A percentile compares a stretch with the other conserved stretches of the same genome.
Conservation (phyloP, 257 asterid genomes). For the Solanum pinnatisectum region DNA sequence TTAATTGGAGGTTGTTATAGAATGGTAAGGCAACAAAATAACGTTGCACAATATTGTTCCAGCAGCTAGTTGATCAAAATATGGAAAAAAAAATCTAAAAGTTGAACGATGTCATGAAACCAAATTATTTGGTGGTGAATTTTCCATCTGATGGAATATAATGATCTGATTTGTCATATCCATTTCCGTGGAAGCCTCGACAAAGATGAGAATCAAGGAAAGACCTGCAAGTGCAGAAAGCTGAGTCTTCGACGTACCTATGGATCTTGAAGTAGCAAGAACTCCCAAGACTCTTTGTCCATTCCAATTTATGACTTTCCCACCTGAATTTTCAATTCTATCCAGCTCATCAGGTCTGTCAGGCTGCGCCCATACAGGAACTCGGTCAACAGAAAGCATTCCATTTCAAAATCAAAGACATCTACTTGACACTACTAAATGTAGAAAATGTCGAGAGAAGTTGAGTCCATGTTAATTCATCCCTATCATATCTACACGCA, state of each 20-base stretch:
- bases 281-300: constrained; percentile 62
- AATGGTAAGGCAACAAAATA: not conserved
- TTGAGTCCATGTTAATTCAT: not conserved
- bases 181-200: not conserved
- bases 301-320: constrained; percentile 65
- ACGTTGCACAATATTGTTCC: not conserved
- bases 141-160: not conserved
- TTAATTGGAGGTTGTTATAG: not conserved
- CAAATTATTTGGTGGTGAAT: not conserved
- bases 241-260: constrained; percentile 26
- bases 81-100: not conserved
- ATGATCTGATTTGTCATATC: not conserved
- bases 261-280: constrained; percentile 69
- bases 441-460: not conserved
- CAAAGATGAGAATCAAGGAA: not conserved
- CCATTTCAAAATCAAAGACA: not conserved
- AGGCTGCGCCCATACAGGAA: constrained; percentile 36
- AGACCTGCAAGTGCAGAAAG: not conserved
- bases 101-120: not conserved
- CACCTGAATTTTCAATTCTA: constrained; percentile 64
- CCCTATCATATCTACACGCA: not conserved
- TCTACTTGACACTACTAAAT: not conserved
- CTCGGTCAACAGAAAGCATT: not conserved
- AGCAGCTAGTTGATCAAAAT: not conserved
- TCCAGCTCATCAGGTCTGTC: constrained; percentile 58